A percentile compares a stretch with the other conserved stretches of the same genome.
These are phyloP conservation scores for Papilionanthe hybrid DNA, from an alignment of 116 monocot genomes.

Conservation along the genomic window DNA sequence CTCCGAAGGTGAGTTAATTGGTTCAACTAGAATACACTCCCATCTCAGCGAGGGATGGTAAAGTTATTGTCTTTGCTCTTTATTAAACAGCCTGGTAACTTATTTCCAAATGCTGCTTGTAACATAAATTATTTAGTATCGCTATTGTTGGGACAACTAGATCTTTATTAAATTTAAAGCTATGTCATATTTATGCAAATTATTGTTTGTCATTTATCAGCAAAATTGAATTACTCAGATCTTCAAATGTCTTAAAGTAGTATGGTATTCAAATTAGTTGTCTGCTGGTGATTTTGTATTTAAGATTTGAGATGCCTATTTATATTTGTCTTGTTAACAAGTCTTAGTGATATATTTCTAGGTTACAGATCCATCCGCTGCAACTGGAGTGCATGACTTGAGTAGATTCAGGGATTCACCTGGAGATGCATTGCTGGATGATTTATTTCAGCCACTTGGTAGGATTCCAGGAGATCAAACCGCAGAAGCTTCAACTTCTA, in stretches of 20 bases:
- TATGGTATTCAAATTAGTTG: background rate
- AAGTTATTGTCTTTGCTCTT: background rate
- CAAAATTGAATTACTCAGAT: background rate
- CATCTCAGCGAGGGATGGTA: background rate
- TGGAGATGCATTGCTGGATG: conserved; percentile 82
- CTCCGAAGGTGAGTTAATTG: conserved; percentile 34
- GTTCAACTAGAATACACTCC: background rate
- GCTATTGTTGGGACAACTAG: background rate
- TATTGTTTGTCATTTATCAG: conserved; percentile 1
- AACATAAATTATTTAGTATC: background rate
- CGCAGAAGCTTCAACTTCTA: conserved; percentile 66
- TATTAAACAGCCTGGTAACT: background rate
- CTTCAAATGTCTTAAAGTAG: background rate
- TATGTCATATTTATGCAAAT: background rate
- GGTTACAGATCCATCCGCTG: conserved; percentile 35
- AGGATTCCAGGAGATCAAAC: conserved; percentile 39
- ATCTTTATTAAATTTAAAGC: background rate
- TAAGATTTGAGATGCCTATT: background rate
- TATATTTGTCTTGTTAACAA: background rate
- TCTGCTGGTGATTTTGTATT: background rate
- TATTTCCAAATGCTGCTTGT: background rate
- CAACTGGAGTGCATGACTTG: conserved; percentile 39
- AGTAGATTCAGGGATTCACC: conserved; percentile 88
- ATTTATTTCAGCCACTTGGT: conserved; percentile 75
- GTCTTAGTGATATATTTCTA: conserved; percentile 13